Evolutionary conservation across 73 alveolate genomes (phyloP), one percentile per base, ranked within the genome.

Genomic region (Paramecium caudatum): DNA sequence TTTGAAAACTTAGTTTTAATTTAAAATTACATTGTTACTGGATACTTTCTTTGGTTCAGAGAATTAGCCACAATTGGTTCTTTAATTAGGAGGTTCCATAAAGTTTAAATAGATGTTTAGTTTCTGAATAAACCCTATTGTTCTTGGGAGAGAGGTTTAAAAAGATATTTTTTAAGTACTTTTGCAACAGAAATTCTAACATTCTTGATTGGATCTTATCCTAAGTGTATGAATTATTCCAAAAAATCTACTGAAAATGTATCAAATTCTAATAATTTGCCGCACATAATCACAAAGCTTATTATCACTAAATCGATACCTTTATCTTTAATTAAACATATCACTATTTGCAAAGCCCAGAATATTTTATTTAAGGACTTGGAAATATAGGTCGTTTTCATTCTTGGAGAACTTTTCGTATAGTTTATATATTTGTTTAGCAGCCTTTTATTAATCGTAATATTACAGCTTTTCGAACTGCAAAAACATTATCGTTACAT

Each of bases 381-480:
- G 39, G n/a, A 83, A 83, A 23, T 55, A 55, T 5, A 55, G 7
- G 23, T 50, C 80, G 36, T 48, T 83, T 74, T 21, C 39, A 83
- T 13, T 65, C 27, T 55, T 83, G 23, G 27, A 70, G 30, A 55
- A 65, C 36, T 68, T 68, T 17, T 83, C 92, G 33, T 39, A 83
- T n/a, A 49, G 69, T 37, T 55, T 47, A 36, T 30, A 19, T 4
- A 83, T 65, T 55, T 55, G 12, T 55, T 55, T 83, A 19, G 92
- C 80, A 34, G 84, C 84, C 84, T 68, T 25, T 12, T 65, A 3
- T 9, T 9, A 0, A 83, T 34, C 17, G 33, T 33, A 19, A 47
- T 83, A 19, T 45, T 37, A 70, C 92, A 5, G 63, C 82, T 83
- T 83, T 70, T 55, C 92, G 49, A 32, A 83, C 92, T 27, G 82